Base-by-base conservation (phyloP, 2,329 filamentous ascomycete species). In the Aspergillus sojae region DNA sequence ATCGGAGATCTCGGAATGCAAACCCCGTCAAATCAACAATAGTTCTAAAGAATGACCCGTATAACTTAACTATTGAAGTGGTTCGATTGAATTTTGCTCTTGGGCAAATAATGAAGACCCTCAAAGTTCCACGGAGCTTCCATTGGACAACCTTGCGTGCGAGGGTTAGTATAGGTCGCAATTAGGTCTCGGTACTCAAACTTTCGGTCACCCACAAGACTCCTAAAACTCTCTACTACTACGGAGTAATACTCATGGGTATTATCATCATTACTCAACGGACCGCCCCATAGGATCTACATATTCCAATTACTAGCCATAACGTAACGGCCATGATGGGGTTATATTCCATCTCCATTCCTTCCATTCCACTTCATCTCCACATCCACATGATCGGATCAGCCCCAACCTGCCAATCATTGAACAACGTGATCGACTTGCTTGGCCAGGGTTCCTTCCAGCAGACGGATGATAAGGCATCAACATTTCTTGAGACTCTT, bases 391-490 rank as follows among this genome's bases (percentile, higher is more conserved):
- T 65, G 59, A 66, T 58, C 52, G 45, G 59, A 21, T 57, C 61
- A 61, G 30, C 50, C 61, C 62, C 45, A 57, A 48, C 60, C 61
- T 62, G 55, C 66, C 66, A 70, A 70, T 68, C 65, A 67, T 60
- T 65, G 56, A 34, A 28, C 61, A 68, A 67, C 66, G 66, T 69
- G 64, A 64, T 62, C 62, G 60, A 60, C 60, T 39, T 61, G 61
- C 62, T 41, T 70, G 65, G 67, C 62, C 56, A 60, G 36, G 48
- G 28, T 52, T 34, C 48, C 19, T 52, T 52, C 28, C 28, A 5
- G 46, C 48, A 39, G 28, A 43, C 45, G 43, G 48, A 50, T 52
- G 57, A 58, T 60, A 60, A 59, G 45, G 39, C 41, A 58, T 32
- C 30, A 21, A 41, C 36, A 43, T 43, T 57, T 30, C 34, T 32